These are phyloP conservation scores for Neurospora sp. DNA, from an alignment of 2,329 filamentous ascomycete genomes.

Conservation along the genomic window DNA sequence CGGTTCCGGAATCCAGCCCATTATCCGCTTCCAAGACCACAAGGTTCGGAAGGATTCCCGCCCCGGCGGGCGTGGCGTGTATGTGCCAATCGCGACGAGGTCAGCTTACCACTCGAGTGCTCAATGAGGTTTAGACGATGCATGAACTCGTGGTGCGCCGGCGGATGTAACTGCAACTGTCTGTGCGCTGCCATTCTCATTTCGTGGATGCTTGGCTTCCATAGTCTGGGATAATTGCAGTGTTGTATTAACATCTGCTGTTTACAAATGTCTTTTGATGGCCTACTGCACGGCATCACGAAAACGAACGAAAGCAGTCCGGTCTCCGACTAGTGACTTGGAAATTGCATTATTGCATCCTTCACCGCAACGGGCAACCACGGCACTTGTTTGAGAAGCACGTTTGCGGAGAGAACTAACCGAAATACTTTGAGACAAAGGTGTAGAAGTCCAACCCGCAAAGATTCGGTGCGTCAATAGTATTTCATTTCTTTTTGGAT, in stretches of 20 bases:
- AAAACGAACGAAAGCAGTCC: background rate
- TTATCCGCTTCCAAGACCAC: background rate
- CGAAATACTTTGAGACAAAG: too few species aligned
- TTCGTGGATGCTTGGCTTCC: background rate
- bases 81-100: background rate
- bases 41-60: background rate
- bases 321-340: background rate
- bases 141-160: background rate
- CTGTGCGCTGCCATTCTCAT: background rate
- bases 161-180: background rate
- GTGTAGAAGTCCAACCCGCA: too few species aligned
- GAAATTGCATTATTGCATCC: too few species aligned
- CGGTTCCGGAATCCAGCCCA: background rate
- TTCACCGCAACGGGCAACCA: too few species aligned
- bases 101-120: background rate
- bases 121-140: background rate
- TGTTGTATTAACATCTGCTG: background rate
- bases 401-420: too few species aligned
- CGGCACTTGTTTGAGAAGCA: too few species aligned
- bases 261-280: background rate
- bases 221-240: background rate
- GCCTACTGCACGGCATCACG: background rate
- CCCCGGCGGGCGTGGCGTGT: background rate
- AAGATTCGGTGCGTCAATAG: too few species aligned
- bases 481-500: too few species aligned